A percentile compares a stretch with the other conserved stretches of the same genome.
These are phyloP conservation scores for Aspergillus hancockii DNA, from an alignment of 495 filamentous ascomycete genomes.

Conservation along the genomic window DNA sequence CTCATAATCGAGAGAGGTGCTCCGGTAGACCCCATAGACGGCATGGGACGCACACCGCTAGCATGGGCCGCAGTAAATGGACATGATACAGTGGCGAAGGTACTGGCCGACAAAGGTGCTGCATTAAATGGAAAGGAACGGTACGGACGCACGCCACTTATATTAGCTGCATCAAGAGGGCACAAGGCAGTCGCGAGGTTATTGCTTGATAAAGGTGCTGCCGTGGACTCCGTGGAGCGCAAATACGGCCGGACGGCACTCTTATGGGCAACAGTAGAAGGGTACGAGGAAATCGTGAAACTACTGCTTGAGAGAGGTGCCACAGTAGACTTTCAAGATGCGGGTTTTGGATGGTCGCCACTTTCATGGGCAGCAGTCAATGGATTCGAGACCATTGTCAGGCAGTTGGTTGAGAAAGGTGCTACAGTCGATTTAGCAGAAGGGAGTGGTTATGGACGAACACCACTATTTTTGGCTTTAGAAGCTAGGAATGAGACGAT, in stretches of 20 bases:
- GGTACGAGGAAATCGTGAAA: not conserved
- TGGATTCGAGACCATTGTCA: not conserved
- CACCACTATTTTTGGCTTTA: not conserved
- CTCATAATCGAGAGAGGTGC: not conserved
- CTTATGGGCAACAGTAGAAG: constrained; percentile 2
- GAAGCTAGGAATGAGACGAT: not conserved
- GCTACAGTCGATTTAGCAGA: not conserved
- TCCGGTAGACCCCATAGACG: not conserved
- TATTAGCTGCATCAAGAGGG: not conserved
- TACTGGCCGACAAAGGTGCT: not conserved
- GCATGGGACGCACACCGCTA: not conserved
- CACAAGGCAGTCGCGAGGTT: not conserved
- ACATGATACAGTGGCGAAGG: not conserved
- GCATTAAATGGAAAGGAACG: not conserved
- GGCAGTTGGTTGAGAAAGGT: not conserved
- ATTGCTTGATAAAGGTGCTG: not conserved
- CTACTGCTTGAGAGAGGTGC: not conserved
- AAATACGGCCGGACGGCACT: constrained; percentile 2
- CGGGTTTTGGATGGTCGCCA: not conserved
- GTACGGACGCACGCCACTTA: not conserved
- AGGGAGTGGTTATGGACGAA: not conserved
- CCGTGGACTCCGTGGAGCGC: not conserved
- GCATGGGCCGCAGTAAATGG: not conserved
- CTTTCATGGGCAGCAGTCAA: not conserved
- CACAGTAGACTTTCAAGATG: not conserved